Evolutionary conservation across 225 moss, liverwort and hornwort genomes (phyloP), one percentile per base, ranked within the genome.

Genomic region (Bryum argenteum): DNA sequence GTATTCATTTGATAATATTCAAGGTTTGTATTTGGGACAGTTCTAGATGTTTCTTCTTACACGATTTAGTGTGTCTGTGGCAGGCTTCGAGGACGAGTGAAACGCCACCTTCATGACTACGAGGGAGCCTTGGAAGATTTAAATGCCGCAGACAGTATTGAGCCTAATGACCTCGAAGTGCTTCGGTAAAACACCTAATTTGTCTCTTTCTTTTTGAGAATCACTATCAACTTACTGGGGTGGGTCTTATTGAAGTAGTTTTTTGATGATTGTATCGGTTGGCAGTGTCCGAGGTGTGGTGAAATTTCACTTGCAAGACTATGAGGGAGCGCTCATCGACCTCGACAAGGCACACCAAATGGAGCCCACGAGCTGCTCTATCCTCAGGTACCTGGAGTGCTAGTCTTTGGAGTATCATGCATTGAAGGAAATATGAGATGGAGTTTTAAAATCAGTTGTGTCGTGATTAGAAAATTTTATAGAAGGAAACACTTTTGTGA

Each of bases 201-300:
- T n/a, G n/a, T n/a, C n/a, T n/a, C n/a, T n/a, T n/a, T n/a, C n/a
- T n/a, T n/a, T n/a, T n/a, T n/a, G n/a, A n/a, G n/a, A n/a, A n/a
- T n/a, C n/a, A n/a, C 33, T 33, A 33, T 4, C 33, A 33, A 33
- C 0, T 33, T 33, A 33, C 33, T n/a, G n/a, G n/a, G n/a, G n/a
- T n/a, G n/a, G n/a, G n/a, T n/a, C n/a, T n/a, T n/a, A n/a, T n/a
- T n/a, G n/a, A n/a, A n/a, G n/a, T n/a, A n/a, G n/a, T 20, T 14
- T 19, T 37, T 45, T 61, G 60, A 10, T 68, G 72, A 21, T 12
- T 67, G 21, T 42, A 14, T 22, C 73, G 33, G 33, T 33, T 33
- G 33, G 79, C 76, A 85, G 85, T 44, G 82, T 82, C 10, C 81
- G 82, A 20, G 85, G 85, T n/a, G 58, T 76, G 12, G 82, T 82